Evolutionary conservation across 352 stramenopile species (phyloP).

Genomic region (Plasmopara viticola): DNA sequence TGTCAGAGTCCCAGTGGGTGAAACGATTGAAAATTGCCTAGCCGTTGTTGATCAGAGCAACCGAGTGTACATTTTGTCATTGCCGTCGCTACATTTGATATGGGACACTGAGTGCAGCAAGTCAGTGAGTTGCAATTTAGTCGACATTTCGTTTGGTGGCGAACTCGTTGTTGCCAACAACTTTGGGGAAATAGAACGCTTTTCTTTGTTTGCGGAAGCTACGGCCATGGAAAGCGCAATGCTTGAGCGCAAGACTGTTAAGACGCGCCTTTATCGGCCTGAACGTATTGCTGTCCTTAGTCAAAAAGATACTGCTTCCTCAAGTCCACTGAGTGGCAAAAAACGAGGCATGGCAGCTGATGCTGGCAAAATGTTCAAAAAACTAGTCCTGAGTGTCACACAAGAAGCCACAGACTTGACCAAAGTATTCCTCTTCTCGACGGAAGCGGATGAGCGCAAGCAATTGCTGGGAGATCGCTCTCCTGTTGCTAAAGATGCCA

Average conservation of each 20-base stretch:
- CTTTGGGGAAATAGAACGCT: constrained; percentile 62
- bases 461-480: constrained; percentile 49
- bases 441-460: constrained; percentile 46
- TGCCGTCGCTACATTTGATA: constrained; percentile 48
- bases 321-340: constrained; percentile 16
- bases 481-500: constrained; percentile 15
- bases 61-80: constrained; percentile 52
- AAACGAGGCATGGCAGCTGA: constrained; percentile 50
- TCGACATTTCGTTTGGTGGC: constrained; percentile 38
- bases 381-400: constrained; percentile 57
- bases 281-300: constrained; percentile 34
- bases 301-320: constrained; percentile 16
- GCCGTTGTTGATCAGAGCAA: constrained; percentile 63
- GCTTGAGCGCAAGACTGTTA: constrained; percentile 45
- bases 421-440: constrained; percentile 71
- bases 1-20: constrained; percentile 47
- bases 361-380: constrained; percentile 64
- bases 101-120: constrained; percentile 42
- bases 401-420: constrained; percentile 61
- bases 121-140: constrained; percentile 39
- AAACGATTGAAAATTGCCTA: constrained; percentile 56
- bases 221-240: constrained; percentile 51
- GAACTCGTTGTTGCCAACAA: constrained; percentile 55
- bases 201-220: constrained; percentile 48
- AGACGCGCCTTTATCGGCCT: constrained; percentile 37